These are phyloP conservation scores for Vicia faba DNA, from an alignment of 306 rosid genomes.

Conservation along the genomic window DNA sequence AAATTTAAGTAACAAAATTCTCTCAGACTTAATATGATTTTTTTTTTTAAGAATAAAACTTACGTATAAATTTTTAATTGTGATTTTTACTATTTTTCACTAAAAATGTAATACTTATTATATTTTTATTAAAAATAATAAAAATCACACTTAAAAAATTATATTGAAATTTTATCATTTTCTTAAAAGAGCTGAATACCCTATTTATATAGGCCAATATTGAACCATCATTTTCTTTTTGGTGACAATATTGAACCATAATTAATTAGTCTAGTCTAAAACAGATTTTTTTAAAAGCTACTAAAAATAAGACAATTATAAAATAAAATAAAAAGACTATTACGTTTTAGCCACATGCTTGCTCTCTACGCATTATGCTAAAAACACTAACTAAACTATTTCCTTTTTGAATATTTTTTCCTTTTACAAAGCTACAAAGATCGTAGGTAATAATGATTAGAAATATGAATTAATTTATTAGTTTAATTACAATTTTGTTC, in stretches of 20 bases:
- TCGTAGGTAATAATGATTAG: neutral
- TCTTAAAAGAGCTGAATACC: neutral
- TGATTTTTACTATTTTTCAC: too few relatives aligned
- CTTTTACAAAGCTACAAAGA: neutral
- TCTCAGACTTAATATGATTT: too few relatives aligned
- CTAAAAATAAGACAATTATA: neutral
- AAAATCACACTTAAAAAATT: too few relatives aligned
- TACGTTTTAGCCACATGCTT: neutral
- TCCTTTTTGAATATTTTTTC: neutral
- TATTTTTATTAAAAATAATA: too few relatives aligned
- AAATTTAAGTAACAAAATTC: too few relatives aligned
- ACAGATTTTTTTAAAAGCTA: neutral
- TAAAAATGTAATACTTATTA: too few relatives aligned
- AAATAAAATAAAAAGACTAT: neutral
- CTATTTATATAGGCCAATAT: neutral
- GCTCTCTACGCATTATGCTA: neutral
- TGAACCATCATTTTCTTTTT: neutral
- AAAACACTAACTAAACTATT: neutral
- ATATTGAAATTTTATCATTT: too few relatives aligned
- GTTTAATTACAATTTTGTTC: too few relatives aligned
- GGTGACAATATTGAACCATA: neutral
- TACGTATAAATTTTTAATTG: too few relatives aligned
- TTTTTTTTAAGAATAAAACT: too few relatives aligned
- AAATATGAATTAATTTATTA: neutral
- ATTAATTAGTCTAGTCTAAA: neutral